phyloP scores from a whole-genome alignment of 768 basidiomycete species.

The Mycena epipterygia region DNA sequence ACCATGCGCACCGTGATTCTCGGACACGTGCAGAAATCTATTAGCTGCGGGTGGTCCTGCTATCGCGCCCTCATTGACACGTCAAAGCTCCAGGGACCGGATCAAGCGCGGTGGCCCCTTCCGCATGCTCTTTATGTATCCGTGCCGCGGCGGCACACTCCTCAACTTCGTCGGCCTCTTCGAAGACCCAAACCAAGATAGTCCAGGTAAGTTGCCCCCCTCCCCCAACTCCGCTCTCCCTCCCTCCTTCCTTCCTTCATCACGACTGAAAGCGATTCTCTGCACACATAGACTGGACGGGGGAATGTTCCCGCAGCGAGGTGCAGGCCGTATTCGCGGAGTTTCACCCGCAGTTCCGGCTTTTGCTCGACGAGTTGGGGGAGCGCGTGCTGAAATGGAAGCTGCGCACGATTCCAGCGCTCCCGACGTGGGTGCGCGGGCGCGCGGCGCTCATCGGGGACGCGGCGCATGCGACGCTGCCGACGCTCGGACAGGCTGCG shows the following conservation, averaged over 20 bases:
- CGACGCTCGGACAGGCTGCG: conserved; percentile 23
- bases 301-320: neutral
- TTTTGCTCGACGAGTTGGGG: neutral
- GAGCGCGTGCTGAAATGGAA: neutral
- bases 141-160: neutral
- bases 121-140: conserved; percentile 13
- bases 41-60: neutral
- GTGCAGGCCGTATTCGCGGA: neutral
- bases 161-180: conserved; percentile 6
- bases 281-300: conserved; percentile 2
- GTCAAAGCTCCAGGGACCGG: neutral
- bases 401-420: neutral
- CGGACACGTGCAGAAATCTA: neutral
- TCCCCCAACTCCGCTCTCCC: too few species aligned
- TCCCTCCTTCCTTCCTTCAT: neutral
- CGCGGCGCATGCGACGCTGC: conserved; percentile 41
- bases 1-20: conserved; percentile 9
- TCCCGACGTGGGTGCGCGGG: conserved; percentile 18
- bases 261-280: too few species aligned
- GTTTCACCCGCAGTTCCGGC: conserved; percentile 1
- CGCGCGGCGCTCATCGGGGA: conserved; percentile 6
- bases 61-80: neutral
- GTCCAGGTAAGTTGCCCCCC: too few species aligned
- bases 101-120: neutral
- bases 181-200: conserved; percentile 8